These are phyloP conservation scores for Colletotrichum aenigma DNA, from an alignment of 2,329 filamentous ascomycete species.

Conservation along the genomic window DNA sequence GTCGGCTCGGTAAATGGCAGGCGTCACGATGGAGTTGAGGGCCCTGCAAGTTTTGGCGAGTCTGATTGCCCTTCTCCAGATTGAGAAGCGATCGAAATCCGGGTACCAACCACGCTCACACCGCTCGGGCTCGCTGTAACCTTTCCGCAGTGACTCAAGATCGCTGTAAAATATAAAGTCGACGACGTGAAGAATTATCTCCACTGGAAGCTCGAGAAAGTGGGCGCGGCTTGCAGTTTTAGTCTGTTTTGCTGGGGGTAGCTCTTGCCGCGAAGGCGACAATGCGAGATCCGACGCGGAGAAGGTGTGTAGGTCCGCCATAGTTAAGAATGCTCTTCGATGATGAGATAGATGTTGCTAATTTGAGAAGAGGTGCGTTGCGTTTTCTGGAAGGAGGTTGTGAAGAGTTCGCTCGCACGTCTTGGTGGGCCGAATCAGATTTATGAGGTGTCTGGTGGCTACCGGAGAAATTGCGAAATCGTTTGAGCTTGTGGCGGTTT, in stretches of 20 bases:
- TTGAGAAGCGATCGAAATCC: fast-evolving
- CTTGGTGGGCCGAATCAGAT: background rate
- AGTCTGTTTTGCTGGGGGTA: background rate
- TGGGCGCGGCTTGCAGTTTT: background rate
- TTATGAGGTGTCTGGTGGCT: background rate
- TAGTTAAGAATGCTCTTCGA: background rate
- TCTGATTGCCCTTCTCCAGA: background rate
- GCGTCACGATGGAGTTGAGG: background rate
- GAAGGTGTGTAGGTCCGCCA: fast-evolving
- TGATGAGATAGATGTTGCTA: background rate
- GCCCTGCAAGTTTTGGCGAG: background rate
- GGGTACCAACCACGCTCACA: background rate
- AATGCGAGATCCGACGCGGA: background rate
- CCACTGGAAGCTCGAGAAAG: background rate
- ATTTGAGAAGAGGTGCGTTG: background rate
- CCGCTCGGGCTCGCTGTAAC: background rate
- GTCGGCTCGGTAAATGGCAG: background rate
- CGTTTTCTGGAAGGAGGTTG: background rate
- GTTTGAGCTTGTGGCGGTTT: background rate
- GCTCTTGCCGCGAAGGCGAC: background rate
- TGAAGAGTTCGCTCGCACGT: background rate
- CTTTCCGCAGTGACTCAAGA: fast-evolving
- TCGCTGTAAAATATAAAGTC: background rate
- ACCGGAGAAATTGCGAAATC: background rate
- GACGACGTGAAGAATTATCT: background rate